A percentile compares a stretch with the other conserved stretches of the same genome.
Conservation (phyloP, 108 stramenopile species). For the Mayamaea pseudoterrestris region DNA sequence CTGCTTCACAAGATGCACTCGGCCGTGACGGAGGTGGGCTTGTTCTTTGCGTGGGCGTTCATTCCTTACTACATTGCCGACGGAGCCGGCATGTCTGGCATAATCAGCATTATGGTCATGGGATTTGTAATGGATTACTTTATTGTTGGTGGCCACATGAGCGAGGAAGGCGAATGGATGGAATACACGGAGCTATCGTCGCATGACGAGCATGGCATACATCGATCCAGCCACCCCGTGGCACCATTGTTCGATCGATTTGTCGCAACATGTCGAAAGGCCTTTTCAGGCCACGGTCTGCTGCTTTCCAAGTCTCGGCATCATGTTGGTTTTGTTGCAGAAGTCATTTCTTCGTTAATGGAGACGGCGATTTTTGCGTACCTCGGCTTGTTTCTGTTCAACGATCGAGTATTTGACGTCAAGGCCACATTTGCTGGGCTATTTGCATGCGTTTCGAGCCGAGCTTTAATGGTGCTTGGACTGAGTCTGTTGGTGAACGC, state of each 20-base stretch:
- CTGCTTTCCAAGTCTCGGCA: constrained; percentile 25
- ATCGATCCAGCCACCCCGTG: constrained; percentile 5
- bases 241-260: constrained; percentile 8
- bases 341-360: constrained; percentile 73
- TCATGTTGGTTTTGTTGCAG: constrained; percentile 77
- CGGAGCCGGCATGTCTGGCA: constrained; percentile 40
- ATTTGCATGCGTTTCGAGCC: constrained; percentile 42
- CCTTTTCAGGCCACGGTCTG: constrained; percentile 25
- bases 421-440: constrained; percentile 46
- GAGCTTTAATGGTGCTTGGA: constrained; percentile 58
- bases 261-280: constrained; percentile 2
- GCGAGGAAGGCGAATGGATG: constrained; percentile 18
- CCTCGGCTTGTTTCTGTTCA: constrained; percentile 78
- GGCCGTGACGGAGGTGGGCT: constrained; percentile 44
- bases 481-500: constrained; percentile 42
- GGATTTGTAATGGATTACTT: constrained; percentile 64
- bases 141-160: constrained; percentile 35
- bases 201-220: constrained; percentile 4
- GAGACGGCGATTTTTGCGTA: constrained; percentile 89
- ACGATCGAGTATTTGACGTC: constrained; percentile 43
- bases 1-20: constrained; percentile 27
- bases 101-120: constrained; percentile 50
- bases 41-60: constrained; percentile 57
- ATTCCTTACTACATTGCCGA: constrained; percentile 71
- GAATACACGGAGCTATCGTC: constrained; percentile 14